phyloP scores from a whole-genome alignment of 1,139 yeast species.

The Pichia terricola region DNA sequence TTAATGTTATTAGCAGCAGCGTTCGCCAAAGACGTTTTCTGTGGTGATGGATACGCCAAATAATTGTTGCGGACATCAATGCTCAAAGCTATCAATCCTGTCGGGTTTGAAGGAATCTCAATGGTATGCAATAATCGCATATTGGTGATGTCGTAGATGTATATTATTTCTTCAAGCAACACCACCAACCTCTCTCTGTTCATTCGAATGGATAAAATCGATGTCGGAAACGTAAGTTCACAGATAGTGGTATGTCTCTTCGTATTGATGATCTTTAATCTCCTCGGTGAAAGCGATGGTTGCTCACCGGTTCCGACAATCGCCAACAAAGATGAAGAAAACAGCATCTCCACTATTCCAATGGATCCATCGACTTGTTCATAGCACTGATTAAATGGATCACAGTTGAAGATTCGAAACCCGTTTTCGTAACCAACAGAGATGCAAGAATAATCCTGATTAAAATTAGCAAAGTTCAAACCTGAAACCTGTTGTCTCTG shows the following conservation, averaged over 20 bases:
- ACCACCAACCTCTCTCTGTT: slow-evolving; percentile 60
- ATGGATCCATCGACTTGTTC: slow-evolving; percentile 27
- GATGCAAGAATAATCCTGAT: slow-evolving; percentile 55
- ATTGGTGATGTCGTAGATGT: slow-evolving; percentile 64
- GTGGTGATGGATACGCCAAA: slow-evolving; percentile 86
- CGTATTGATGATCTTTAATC: slow-evolving; percentile 55
- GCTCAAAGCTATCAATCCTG: slow-evolving; percentile 45
- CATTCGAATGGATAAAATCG: slow-evolving; percentile 50
- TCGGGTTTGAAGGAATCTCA: slow-evolving; percentile 34
- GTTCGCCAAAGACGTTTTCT: slow-evolving; percentile 25
- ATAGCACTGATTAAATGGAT: slow-evolving; percentile 51
- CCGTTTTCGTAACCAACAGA: slow-evolving; percentile 48
- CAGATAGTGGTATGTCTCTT: slow-evolving; percentile 62
- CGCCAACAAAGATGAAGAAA: slow-evolving; percentile 60
- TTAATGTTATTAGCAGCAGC: slow-evolving; percentile 13
- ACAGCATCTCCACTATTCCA: slow-evolving; percentile 52
- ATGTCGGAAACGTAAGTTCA: slow-evolving; percentile 58
- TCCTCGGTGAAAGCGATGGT: slow-evolving; percentile 35
- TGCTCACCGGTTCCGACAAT: slow-evolving; percentile 43
- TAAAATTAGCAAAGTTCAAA: slow-evolving; percentile 47
- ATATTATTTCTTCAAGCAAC: slow-evolving; percentile 55
- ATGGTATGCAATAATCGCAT: slow-evolving; percentile 59
- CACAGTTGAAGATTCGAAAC: slow-evolving; percentile 50
- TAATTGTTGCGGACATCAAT: slow-evolving; percentile 54
- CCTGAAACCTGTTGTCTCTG: slow-evolving; percentile 7